Evolutionary conservation across 495 filamentous ascomycete genomes (phyloP).

Genomic region (Daldinia decipiens): DNA sequence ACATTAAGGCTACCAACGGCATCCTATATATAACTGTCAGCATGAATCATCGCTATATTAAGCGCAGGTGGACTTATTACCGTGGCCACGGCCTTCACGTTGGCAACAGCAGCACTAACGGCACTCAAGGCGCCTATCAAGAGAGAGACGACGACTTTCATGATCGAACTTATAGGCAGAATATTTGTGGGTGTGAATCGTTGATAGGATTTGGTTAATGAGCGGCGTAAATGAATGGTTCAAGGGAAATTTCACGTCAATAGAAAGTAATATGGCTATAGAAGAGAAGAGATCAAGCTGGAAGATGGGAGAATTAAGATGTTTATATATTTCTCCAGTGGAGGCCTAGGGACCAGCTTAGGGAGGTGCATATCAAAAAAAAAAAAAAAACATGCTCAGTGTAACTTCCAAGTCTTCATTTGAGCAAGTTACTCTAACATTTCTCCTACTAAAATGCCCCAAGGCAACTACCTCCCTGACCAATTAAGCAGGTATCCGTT

Average conservation of each 20-base stretch:
- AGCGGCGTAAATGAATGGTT: too few relatives aligned
- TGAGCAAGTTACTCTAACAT: background rate
- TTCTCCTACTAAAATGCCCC: background rate
- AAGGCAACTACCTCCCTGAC: too few relatives aligned
- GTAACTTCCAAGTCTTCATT: background rate
- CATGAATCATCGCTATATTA: background rate
- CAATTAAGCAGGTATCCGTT: too few relatives aligned
- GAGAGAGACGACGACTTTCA: conserved; percentile 23
- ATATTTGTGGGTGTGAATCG: background rate
- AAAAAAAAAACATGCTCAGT: background rate
- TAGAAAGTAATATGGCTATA: background rate
- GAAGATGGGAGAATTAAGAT: background rate
- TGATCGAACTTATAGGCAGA: background rate
- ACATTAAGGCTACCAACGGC: background rate
- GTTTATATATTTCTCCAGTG: too few relatives aligned
- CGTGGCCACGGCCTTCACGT: background rate
- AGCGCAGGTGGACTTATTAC: background rate
- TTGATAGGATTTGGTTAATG: background rate
- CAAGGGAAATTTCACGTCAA: background rate
- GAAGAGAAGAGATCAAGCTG: background rate
- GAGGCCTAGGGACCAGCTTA: background rate
- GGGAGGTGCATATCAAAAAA: background rate
- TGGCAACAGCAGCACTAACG: background rate
- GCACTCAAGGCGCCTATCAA: background rate
- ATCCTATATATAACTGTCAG: conserved; percentile 5